Conservation (phyloP, 1,284 basidiomycete genomes). For the Farysia itapuensis region DNA sequence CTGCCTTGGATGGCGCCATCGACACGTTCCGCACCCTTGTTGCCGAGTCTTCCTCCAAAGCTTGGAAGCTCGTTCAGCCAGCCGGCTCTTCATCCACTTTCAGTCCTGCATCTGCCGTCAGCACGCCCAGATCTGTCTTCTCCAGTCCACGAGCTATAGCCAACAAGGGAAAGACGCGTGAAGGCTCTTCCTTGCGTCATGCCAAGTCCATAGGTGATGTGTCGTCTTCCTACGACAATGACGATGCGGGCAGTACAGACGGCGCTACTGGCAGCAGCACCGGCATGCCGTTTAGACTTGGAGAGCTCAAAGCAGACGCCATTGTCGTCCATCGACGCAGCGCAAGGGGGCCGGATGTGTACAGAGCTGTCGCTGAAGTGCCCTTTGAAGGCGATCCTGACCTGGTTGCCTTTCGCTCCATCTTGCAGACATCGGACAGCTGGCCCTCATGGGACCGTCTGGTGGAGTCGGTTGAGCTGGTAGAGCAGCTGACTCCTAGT, state of each 20-base stretch:
- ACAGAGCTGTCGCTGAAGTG: conserved; percentile 79
- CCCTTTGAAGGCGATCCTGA: conserved; percentile 68
- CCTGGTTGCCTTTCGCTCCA: conserved; percentile 78
- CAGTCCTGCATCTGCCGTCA: conserved; percentile 9
- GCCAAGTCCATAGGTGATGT: conserved; percentile 23
- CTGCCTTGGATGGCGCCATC: conserved; percentile 38
- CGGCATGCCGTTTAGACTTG: conserved; percentile 10
- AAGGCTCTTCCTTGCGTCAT: conserved; percentile 23
- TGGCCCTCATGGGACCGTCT: conserved; percentile 77
- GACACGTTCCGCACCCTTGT: conserved; percentile 37
- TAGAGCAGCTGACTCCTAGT: conserved; percentile 82
- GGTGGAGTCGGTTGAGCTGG: conserved; percentile 77
- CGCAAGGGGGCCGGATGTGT: conserved; percentile 71
- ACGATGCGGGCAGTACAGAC: neutral
- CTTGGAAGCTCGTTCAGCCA: conserved; percentile 36
- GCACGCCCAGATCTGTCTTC: neutral
- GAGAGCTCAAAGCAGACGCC: conserved; percentile 55
- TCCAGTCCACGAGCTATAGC: neutral
- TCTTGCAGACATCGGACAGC: conserved; percentile 80
- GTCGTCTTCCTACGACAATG: neutral
- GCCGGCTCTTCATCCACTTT: conserved; percentile 19
- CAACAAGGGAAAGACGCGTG: conserved; percentile 7
- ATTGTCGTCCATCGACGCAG: conserved; percentile 62
- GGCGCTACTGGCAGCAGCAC: neutral
- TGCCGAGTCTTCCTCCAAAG: conserved; percentile 30